Percentiles rank a stretch among this genome's conserved stretches.
Evolutionary conservation across 2,329 filamentous ascomycete genomes (phyloP).

Genomic region (Fusarium sp.): DNA sequence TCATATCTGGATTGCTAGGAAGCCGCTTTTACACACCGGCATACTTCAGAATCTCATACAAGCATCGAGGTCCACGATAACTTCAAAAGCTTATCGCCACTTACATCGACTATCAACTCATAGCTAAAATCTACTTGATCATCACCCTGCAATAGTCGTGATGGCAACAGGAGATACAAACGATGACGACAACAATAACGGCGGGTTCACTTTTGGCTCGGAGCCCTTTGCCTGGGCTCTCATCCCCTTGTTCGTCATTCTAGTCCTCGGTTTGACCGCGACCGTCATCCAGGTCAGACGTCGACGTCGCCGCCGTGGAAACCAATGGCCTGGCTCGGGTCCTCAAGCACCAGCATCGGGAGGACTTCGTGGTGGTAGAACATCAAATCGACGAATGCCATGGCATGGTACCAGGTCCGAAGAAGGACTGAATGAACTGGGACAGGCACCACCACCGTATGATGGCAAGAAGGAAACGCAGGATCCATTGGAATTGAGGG

Average conservation of each 20-base stretch:
- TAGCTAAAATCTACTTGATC: background rate
- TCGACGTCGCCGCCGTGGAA: conserved; percentile 46
- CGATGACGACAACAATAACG: conserved; percentile 20
- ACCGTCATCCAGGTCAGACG: conserved; percentile 60
- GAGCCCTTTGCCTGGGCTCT: conserved; percentile 69
- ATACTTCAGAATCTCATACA: background rate
- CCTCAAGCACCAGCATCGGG: conserved; percentile 31
- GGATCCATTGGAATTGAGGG: conserved; percentile 40
- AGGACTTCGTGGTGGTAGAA: conserved; percentile 38
- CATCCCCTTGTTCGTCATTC: conserved; percentile 60
- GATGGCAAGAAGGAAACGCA: conserved; percentile 50
- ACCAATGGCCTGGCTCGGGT: conserved; percentile 26
- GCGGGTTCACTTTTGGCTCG: conserved; percentile 51
- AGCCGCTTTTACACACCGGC: background rate
- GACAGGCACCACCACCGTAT: conserved; percentile 75
- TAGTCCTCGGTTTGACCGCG: conserved; percentile 54
- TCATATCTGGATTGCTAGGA: background rate
- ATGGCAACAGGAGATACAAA: conserved; percentile 26
- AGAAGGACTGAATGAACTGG: conserved; percentile 72
- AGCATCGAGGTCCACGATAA: background rate
- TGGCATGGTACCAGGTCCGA: conserved; percentile 46
- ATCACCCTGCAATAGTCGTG: background rate
- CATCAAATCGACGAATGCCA: conserved; percentile 44
- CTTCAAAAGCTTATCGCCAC: background rate
- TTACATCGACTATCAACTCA: background rate